Evolutionary conservation across 2,329 filamentous ascomycete species (phyloP).

Genomic region (Diaporthe amygdali): DNA sequence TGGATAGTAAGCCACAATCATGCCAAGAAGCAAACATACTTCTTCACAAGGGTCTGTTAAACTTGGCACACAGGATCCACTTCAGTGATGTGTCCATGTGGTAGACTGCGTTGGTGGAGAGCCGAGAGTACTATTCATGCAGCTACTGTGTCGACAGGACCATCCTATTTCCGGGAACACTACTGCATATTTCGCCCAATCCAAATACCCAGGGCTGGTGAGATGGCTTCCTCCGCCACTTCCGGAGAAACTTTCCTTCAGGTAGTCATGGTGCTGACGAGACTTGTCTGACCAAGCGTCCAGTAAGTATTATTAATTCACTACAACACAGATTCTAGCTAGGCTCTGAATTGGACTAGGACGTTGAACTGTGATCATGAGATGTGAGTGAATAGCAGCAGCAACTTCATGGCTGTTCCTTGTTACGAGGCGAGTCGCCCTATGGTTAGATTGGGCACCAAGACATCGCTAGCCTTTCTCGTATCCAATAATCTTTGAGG

Average conservation of each 20-base stretch:
- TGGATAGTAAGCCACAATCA: no score
- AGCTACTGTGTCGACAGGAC: neutral
- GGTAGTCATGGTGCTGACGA: neutral
- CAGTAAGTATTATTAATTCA: neutral
- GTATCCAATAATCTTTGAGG: no score
- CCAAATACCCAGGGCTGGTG: neutral
- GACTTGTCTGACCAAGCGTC: neutral
- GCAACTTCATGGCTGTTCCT: neutral
- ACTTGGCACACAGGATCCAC: neutral
- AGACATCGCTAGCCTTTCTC: no score
- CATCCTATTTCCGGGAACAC: neutral
- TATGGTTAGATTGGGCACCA: no score
- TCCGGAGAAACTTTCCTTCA: neutral
- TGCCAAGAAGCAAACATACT: no score
- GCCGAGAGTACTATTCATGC: neutral
- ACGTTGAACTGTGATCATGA: no score
- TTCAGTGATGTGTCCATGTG: no score
- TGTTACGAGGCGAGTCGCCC: no score
- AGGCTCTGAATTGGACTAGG: no score
- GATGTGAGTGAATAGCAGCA: neutral
- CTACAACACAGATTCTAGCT: no score
- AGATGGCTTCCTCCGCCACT: neutral
- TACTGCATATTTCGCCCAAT: neutral
- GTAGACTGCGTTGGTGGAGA: neutral
- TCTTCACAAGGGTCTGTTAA: no score